Evolutionary conservation across 768 basidiomycete species (phyloP), one percentile per base, ranked within the genome.

Genomic region (Tubosaeta sp.): DNA sequence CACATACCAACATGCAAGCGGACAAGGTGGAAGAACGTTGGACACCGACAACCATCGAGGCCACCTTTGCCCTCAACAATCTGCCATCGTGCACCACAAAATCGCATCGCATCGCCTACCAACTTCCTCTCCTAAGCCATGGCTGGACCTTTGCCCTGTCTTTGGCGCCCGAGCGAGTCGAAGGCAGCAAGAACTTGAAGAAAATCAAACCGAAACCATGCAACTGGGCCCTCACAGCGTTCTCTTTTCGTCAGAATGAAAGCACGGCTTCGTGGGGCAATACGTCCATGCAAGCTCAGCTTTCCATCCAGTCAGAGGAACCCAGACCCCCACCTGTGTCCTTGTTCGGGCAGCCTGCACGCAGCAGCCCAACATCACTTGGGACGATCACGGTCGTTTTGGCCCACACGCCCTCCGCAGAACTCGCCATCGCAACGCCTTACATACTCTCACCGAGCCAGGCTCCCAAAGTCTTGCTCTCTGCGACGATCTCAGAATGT

Each of bases 141-240:
- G 56, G 62, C 16, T 61, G 55, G 61, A 38, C 53, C 12, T 62
- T 62, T 38, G 1, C 48, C 14, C 31, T 62, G 21, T 51, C 46
- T 13, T 30, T 64, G 53, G 32, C 45, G 10, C 51, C 56, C 12
- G 22, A 44, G 24, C 19, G 25, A 13, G n/a, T 21, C 44, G 32
- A 4, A n/a, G 13, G 11, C 1, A 16, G n/a, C 3, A 46, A 35
- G 12, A 34, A 27, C 27, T 1, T 24, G 13, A 24, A 34, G n/a
- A 45, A 45, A 16, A 12, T 18, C 27, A 27, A 27, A 6, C 14
- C n/a, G n/a, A 35, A 27, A 14, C 18, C 7, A 16, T 8, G 13
- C n/a, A 16, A 25, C 0, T 63, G 58, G 51, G 35, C 6, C 16
- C 54, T 58, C 0, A 5, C 7, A 38, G 9, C 16, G 4, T 42